These are phyloP conservation scores for Fusarium mundagurra DNA, from an alignment of 2,329 filamentous ascomycete species.

Conservation along the genomic window DNA sequence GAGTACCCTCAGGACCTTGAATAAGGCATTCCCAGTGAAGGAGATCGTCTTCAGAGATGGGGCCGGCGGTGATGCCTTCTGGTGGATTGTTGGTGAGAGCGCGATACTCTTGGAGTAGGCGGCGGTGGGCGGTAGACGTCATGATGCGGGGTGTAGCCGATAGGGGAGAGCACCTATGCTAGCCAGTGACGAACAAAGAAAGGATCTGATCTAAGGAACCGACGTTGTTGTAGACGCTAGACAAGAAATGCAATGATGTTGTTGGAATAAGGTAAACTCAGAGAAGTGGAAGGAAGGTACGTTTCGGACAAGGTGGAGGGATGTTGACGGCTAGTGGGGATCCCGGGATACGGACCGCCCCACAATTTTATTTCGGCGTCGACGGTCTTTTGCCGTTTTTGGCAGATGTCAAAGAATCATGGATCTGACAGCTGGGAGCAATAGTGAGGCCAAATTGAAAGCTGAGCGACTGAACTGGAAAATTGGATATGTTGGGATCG, in stretches of 20 bases:
- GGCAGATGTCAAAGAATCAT: background rate
- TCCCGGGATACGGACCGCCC: slow-evolving; percentile 8
- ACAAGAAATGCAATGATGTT: background rate
- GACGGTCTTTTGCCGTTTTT: slow-evolving; percentile 1
- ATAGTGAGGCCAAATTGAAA: background rate
- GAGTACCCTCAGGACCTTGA: slow-evolving; percentile 92
- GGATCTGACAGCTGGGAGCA: background rate
- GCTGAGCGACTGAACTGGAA: background rate
- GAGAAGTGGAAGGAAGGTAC: background rate
- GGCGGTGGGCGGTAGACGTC: slow-evolving; percentile 74
- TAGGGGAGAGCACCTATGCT: background rate
- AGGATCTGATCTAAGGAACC: background rate
- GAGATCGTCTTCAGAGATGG: slow-evolving; percentile 92
- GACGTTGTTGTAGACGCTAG: background rate
- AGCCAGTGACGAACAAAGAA: background rate
- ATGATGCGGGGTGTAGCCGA: slow-evolving; percentile 47
- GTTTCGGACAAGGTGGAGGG: slow-evolving; percentile 33
- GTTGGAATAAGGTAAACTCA: background rate
- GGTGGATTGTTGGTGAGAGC: slow-evolving; percentile 92
- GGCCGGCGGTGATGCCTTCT: slow-evolving; percentile 97
- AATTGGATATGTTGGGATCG: background rate
- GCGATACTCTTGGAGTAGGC: slow-evolving; percentile 96
- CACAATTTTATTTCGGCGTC: background rate
- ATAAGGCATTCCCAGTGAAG: slow-evolving; percentile 97
- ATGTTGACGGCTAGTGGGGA: slow-evolving; percentile 28